Conservation (phyloP, 2,329 filamentous ascomycete species). For the Ophiostoma himal-ulmi region DNA sequence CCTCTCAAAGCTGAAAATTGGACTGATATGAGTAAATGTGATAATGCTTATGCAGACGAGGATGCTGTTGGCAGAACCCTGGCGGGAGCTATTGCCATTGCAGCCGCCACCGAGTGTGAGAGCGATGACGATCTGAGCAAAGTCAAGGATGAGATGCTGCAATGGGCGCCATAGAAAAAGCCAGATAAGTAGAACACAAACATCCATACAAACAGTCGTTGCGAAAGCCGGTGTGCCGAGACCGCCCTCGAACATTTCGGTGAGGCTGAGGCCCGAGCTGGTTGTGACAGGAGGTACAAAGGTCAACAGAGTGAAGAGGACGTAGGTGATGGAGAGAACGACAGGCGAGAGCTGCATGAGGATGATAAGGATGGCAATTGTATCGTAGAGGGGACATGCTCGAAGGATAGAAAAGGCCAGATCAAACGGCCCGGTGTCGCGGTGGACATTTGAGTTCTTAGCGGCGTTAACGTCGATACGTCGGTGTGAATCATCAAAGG, state of each 20-base stretch:
- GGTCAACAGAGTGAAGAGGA: slow-evolving; percentile 85
- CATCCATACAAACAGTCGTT: slow-evolving; percentile 77
- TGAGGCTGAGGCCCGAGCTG: slow-evolving; percentile 73
- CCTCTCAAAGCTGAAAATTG: slow-evolving; percentile 41
- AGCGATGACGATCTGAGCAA: slow-evolving; percentile 89
- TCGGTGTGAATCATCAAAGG: slow-evolving; percentile 49
- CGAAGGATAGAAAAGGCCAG: slow-evolving; percentile 80
- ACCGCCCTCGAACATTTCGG: slow-evolving; percentile 85
- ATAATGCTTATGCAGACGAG: slow-evolving; percentile 67
- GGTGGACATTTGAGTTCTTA: slow-evolving; percentile 61
- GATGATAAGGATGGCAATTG: slow-evolving; percentile 92
- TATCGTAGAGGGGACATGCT: slow-evolving; percentile 87
- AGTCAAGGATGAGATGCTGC: slow-evolving; percentile 80
- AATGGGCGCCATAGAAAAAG: slow-evolving; percentile 80
- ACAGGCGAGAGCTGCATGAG: slow-evolving; percentile 87
- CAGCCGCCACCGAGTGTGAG: slow-evolving; percentile 79
- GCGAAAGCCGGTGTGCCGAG: slow-evolving; percentile 79
- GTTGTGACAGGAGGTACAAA: slow-evolving; percentile 80
- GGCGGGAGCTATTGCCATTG: slow-evolving; percentile 45
- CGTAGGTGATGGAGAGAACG: slow-evolving; percentile 81
- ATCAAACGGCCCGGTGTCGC: slow-evolving; percentile 66
- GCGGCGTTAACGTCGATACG: slow-evolving; percentile 65
- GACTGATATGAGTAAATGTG: slow-evolving; percentile 47
- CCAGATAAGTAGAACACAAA: slow-evolving; percentile 78
- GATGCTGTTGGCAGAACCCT: slow-evolving; percentile 65